These are phyloP conservation scores for Rhizopus sp. DNA, from an alignment of 371 early-diverging fungal species.

Conservation along the genomic window DNA sequence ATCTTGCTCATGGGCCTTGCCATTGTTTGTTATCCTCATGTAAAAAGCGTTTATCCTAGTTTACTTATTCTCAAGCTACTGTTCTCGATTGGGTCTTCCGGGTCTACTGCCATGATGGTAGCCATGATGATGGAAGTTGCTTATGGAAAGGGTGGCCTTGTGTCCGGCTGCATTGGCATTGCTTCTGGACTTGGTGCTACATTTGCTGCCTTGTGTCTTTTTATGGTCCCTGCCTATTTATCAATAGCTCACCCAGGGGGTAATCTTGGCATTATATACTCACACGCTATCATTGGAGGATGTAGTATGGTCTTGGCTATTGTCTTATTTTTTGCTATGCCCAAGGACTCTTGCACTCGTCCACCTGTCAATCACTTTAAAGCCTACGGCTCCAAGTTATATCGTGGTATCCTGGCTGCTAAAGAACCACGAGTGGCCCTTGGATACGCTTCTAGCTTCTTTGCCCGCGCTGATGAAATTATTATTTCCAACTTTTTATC, in stretches of 20 bases:
- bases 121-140: conserved; percentile 57
- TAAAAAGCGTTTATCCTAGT: conserved; percentile 52
- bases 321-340: conserved; percentile 41
- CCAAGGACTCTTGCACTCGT: conserved; percentile 21
- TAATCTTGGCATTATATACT: conserved; percentile 29
- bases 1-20: conserved; percentile 55
- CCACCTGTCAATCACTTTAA: conserved; percentile 15
- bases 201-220: conserved; percentile 49
- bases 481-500: conserved; percentile 75
- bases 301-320: conserved; percentile 33
- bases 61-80: conserved; percentile 55
- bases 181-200: conserved; percentile 56
- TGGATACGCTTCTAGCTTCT: conserved; percentile 61
- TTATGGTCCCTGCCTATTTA: conserved; percentile 43
- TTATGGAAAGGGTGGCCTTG: conserved; percentile 49
- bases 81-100: conserved; percentile 71
- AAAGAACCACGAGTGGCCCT: conserved; percentile 64
- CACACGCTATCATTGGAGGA: conserved; percentile 46
- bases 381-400: conserved; percentile 11
- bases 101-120: conserved; percentile 71
- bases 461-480: conserved; percentile 78
- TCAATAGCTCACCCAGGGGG: conserved; percentile 14
- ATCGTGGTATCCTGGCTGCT: conserved; percentile 40
- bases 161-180: conserved; percentile 55
- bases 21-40: conserved; percentile 49